These are phyloP conservation scores for Thalassiosira profunda DNA, from an alignment of 108 stramenopile genomes.

Conservation along the genomic window DNA sequence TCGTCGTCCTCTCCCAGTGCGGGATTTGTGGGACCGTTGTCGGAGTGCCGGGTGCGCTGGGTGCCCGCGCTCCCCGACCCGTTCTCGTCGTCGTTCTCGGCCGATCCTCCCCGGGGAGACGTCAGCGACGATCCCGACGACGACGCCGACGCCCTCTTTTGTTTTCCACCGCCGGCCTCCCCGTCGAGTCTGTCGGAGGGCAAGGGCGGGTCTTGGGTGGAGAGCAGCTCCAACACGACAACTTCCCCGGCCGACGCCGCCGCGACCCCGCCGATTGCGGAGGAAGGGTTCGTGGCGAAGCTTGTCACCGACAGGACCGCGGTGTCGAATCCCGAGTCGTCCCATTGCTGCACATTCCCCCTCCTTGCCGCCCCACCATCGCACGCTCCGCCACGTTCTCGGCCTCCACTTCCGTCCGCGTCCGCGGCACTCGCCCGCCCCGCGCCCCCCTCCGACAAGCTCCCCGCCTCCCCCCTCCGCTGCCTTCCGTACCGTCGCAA, in stretches of 20 bases:
- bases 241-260: constrained; percentile 24
- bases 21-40: background rate
- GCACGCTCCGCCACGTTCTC: background rate
- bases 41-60: background rate
- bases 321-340: constrained; percentile 43
- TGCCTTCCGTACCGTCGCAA: constrained; percentile 16
- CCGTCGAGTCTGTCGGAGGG: background rate
- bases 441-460: no score
- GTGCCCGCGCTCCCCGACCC: no score
- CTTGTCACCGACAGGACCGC: constrained; percentile 43
- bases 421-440: no score
- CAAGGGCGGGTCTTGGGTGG: constrained; percentile 33
- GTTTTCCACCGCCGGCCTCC: background rate
- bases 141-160: background rate
- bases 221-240: constrained; percentile 44
- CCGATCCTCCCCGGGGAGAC: no score
- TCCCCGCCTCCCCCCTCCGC: background rate
- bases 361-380: no score
- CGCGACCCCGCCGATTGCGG: background rate
- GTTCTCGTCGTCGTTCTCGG: no score
- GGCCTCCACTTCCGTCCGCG: no score
- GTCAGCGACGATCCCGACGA: background rate
- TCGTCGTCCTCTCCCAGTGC: constrained; percentile 2
- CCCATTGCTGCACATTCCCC: constrained; percentile 11
- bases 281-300: constrained; percentile 7